Base-by-base conservation (phyloP, 148 eudicot species). In the Rhododendron ovatum region DNA sequence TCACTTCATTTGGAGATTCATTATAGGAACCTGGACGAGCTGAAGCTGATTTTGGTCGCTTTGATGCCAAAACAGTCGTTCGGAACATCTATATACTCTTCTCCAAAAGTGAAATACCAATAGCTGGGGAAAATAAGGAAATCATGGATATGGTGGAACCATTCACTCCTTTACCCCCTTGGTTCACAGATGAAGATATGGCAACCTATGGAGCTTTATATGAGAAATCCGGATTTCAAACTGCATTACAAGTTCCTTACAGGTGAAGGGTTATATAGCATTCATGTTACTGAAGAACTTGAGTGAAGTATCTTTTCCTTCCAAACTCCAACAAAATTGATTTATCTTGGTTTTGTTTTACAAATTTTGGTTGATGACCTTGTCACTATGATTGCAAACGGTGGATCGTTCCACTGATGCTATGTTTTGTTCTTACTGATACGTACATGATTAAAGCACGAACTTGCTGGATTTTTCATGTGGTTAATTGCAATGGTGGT, bases 171-270 rank as follows among this genome's bases (percentile, higher is more conserved):
- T 78, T 90, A 30, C 91, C 91, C 45, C 48, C 86, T 26, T 90
- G 90, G 91, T 84, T 90, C 84, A 84, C 88, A 51, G 91, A 88
- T 20, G 91, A 90, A 78, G 91, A 90, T 85, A 90, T 90, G 50
- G 88, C 84, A 33, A 11, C 65, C 28, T 90, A 90, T 78, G 91
- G 87, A 82, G 82, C 87, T 59, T 55, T 88, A 57, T 90, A 90
- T 67, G 88, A 90, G 84, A 90, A 90, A 88, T 90, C 91, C 3
- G 91, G 91, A 75, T 90, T 90, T 41, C 85, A 17, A 76, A 90
- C 90, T 48, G 87, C 91, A 41, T 51, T 90, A 48, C 88, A 90
- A 75, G 90, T 90, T 76, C 91, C 91, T 82, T 90, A 90, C 79
- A 90, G 91, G 91, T 90, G 79, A 8, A 30, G 3, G 13, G 26